Evolutionary conservation across 768 basidiomycete species (phyloP), one percentile per base, ranked within the genome.

Genomic region (Polyporus arcularius): DNA sequence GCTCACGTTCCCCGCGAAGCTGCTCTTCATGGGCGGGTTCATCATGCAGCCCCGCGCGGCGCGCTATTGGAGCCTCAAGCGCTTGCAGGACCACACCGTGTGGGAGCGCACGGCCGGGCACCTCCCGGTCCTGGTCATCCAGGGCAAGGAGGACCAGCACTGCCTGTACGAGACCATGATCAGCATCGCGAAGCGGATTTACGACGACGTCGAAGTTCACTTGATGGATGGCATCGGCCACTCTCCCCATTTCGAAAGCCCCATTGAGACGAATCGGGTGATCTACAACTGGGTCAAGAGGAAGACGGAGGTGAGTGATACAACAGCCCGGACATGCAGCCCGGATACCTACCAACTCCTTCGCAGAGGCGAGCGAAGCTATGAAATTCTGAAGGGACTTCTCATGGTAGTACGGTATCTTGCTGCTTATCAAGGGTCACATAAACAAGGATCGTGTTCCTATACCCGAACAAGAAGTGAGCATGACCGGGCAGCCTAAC

Each of bases 221-320:
- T 38, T 68, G 26, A 39, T 68, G 61, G 55, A 66, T 26, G 66
- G 61, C 2, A 53, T 66, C 6, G 70, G 70, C n/a, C 68, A 71
- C 46, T 50, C 65, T 26, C 66, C 66, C 8, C 63, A 66, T 40
- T 61, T 54, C 49, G 68, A 71, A 58, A 59, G 32, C 28, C 46
- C 70, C n/a, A 63, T 53, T 48, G 62, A 66, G 51, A 55, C 59
- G n/a, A 67, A 69, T 26, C 21, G 21, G 28, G 3, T 26, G 1
- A 40, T 69, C 14, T 42, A 57, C 50, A 66, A 65, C 5, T 75
- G 74, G 38, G 72, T 75, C 48, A 62, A 70, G n/a, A 71, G 62
- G n/a, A 21, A 45, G 16, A n/a, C n/a, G 45, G n/a, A 46, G 8
- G 45, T 16, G 11, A 46, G 45, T 4, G n/a, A 46, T 21, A 45